These are phyloP conservation scores for Penicillium argentinense DNA, from an alignment of 495 filamentous ascomycete genomes.

Conservation along the genomic window DNA sequence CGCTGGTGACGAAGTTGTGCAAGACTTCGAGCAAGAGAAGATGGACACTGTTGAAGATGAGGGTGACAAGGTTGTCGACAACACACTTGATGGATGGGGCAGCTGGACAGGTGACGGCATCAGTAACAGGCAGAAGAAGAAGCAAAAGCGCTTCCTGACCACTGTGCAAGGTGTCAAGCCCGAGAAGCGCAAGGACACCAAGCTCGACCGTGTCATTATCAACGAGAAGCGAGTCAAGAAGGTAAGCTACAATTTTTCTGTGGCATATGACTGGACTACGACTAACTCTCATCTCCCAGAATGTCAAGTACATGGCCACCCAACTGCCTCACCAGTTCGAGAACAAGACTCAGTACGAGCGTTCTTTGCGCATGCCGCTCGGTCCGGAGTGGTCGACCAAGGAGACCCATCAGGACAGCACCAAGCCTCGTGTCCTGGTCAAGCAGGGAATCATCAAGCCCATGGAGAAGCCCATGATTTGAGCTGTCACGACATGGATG, in stretches of 20 bases:
- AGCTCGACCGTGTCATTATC: conserved; percentile 81
- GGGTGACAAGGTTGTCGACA: conserved; percentile 80
- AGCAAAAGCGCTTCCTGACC: conserved; percentile 61
- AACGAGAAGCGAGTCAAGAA: conserved; percentile 91
- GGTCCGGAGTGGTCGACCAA: conserved; percentile 96
- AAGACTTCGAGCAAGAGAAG: conserved; percentile 82
- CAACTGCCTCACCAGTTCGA: conserved; percentile 85
- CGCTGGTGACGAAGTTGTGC: conserved; percentile 84
- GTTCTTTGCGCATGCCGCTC: conserved; percentile 79
- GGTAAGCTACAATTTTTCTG: too few species aligned
- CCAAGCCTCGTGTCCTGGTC: conserved; percentile 87
- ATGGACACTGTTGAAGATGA: conserved; percentile 69
- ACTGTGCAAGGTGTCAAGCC: conserved; percentile 75
- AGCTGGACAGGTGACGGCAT: conserved; percentile 83
- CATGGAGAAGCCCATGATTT: conserved; percentile 75
- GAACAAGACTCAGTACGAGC: conserved; percentile 83
- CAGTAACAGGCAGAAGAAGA: conserved; percentile 60
- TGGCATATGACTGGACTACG: neutral
- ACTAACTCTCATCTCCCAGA: conserved; percentile 54
- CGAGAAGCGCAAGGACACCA: conserved; percentile 77
- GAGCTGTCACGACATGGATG: conserved; percentile 18
- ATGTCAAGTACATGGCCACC: conserved; percentile 81
- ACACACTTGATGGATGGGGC: conserved; percentile 91
- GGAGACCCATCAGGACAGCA: conserved; percentile 82
- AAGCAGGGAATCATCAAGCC: conserved; percentile 91